phyloP scores from a whole-genome alignment of 345 rosid species.

The Clarkia xantiana region DNA sequence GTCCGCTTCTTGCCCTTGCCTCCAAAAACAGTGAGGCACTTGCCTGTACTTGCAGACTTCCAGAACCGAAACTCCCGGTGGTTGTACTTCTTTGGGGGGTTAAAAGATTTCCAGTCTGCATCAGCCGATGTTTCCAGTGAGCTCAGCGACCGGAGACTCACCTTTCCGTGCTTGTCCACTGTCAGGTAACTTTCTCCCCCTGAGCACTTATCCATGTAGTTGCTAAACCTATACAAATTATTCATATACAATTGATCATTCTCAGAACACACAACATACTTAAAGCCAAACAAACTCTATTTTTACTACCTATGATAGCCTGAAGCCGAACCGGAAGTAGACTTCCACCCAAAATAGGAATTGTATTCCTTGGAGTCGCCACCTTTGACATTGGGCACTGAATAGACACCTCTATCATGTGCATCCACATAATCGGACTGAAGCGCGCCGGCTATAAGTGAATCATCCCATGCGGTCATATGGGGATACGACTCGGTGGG shows the following conservation, averaged over 20 bases:
- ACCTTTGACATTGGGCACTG: conserved; percentile 27
- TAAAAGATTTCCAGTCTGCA: conserved; percentile 35
- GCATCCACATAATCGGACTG: conserved; percentile 25
- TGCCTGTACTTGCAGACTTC: conserved; percentile 24
- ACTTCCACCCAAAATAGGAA: conserved; percentile 41
- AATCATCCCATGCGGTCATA: conserved; percentile 26
- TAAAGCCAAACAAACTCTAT: too few species aligned
- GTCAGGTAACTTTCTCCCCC: conserved; percentile 25
- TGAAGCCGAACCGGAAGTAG: conserved; percentile 36
- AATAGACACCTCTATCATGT: conserved; percentile 22
- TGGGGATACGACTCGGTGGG: conserved; percentile 32
- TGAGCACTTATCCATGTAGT: conserved; percentile 35
- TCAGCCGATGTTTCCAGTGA: conserved; percentile 24
- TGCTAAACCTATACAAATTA: conserved; percentile 22
- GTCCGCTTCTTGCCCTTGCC: conserved; percentile 13
- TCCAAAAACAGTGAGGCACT: conserved; percentile 31
- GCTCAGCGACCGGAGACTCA: conserved; percentile 23
- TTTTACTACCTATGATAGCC: conserved; percentile 29
- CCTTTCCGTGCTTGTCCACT: conserved; percentile 23
- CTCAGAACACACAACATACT: too few species aligned
- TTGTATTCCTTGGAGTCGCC: conserved; percentile 21
- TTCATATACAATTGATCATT: too few species aligned
- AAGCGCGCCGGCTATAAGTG: conserved; percentile 23
- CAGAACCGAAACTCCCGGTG: conserved; percentile 28
- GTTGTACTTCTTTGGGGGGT: conserved; percentile 22